Conservation (phyloP, 2,329 filamentous ascomycete genomes). For the Aspergillus quadrilineatus region DNA sequence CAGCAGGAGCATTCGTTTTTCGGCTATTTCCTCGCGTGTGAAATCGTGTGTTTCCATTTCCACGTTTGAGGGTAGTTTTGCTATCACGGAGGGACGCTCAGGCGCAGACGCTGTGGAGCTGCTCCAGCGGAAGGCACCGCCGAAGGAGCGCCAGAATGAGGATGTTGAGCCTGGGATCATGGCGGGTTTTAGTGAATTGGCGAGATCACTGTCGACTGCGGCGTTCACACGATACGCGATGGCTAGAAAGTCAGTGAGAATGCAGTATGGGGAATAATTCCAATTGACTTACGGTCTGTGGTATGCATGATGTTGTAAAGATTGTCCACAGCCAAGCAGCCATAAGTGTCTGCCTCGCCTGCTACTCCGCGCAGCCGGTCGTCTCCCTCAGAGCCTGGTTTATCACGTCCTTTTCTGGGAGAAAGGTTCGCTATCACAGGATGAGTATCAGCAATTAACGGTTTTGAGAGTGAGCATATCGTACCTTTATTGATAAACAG, state of each 20-base stretch:
- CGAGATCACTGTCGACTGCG: slow-evolving; percentile 78
- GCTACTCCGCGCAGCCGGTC: slow-evolving; percentile 64
- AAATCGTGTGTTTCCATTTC: slow-evolving; percentile 97
- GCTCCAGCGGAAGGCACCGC: slow-evolving; percentile 61
- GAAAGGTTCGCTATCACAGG: slow-evolving; percentile 56
- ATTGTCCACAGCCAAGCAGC: slow-evolving; percentile 91
- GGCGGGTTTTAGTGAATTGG: slow-evolving; percentile 71
- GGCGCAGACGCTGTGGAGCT: slow-evolving; percentile 68
- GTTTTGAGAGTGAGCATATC: neutral
- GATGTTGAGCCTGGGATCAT: slow-evolving; percentile 72
- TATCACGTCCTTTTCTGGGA: slow-evolving; percentile 72
- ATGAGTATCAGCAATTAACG: slow-evolving; percentile 14
- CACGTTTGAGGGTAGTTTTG: slow-evolving; percentile 67
- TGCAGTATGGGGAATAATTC: no score
- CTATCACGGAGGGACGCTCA: slow-evolving; percentile 56
- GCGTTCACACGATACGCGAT: slow-evolving; percentile 93
- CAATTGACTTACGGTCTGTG: slow-evolving; percentile 54
- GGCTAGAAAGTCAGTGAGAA: slow-evolving; percentile 49
- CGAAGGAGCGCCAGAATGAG: slow-evolving; percentile 64
- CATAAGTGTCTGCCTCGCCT: slow-evolving; percentile 77
- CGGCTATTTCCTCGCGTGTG: slow-evolving; percentile 83
- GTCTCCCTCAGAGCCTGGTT: slow-evolving; percentile 68
- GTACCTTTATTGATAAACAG: slow-evolving; percentile 71
- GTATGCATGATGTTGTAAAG: slow-evolving; percentile 88
- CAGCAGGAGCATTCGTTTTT: slow-evolving; percentile 79